Percentiles rank a stretch among this genome's conserved stretches.
Conservation (phyloP, 2,329 filamentous ascomycete genomes). For the Penicillium decumbens region DNA sequence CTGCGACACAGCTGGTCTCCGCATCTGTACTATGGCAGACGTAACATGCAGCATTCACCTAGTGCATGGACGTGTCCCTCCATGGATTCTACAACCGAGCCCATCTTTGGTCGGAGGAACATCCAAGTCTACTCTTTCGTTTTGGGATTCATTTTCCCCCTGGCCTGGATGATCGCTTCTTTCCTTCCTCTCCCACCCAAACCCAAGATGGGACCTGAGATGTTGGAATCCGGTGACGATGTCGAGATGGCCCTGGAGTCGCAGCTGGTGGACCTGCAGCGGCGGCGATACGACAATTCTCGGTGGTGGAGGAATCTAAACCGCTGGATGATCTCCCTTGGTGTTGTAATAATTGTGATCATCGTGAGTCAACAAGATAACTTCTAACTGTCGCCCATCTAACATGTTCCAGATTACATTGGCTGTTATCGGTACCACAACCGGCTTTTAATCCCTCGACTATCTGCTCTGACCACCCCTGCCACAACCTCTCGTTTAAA, state of each 20-base stretch:
- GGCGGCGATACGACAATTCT: constrained; percentile 55
- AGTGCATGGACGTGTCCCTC: constrained; percentile 72
- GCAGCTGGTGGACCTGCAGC: constrained; percentile 44
- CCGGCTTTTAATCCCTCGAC: constrained; percentile 26
- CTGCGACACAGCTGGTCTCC: constrained; percentile 67
- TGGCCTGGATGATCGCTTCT: constrained; percentile 76
- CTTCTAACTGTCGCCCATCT: constrained; percentile 8
- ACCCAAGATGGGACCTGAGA: constrained; percentile 48
- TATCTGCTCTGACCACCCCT: not conserved
- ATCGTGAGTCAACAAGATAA: constrained; percentile 45
- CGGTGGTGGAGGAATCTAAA: constrained; percentile 62
- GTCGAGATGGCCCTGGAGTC: constrained; percentile 45
- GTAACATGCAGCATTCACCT: constrained; percentile 49
- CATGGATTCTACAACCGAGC: constrained; percentile 60
- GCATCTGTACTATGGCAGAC: constrained; percentile 62
- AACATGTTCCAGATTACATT: constrained; percentile 23
- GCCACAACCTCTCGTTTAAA: not conserved
- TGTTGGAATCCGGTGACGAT: constrained; percentile 42
- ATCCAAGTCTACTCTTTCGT: constrained; percentile 71
- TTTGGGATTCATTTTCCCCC: constrained; percentile 70
- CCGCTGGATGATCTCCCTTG: constrained; percentile 56
- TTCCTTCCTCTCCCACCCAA: constrained; percentile 65
- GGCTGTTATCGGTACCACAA: constrained; percentile 32
- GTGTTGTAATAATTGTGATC: constrained; percentile 51
- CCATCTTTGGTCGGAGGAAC: constrained; percentile 63